Evolutionary conservation across 192 early-diverging fungal species (phyloP), one percentile per base, ranked within the genome.

Genomic region (Chytriomyces sp.): DNA sequence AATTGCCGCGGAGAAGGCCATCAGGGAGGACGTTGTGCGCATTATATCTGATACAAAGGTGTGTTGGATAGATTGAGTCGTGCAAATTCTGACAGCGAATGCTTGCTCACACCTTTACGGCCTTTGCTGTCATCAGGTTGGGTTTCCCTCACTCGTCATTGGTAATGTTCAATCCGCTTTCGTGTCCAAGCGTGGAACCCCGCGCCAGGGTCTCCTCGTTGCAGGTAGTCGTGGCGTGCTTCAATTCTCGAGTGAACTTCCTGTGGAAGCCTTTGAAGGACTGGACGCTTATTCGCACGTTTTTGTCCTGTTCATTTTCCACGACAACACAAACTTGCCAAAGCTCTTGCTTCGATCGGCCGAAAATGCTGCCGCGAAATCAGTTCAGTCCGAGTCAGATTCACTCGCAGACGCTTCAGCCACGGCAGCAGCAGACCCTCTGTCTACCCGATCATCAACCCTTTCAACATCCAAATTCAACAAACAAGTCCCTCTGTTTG

Each of bases 271-370:
- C 1, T 69, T 82, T 18, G 75, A 67, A 20, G 82, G 82, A n/a
- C 59, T 82, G 6, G 47, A 57, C 35, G 75, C 45, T 23, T 82
- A 82, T 44, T 80, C 78, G 13, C 82, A 82, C 50, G 24, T 82
- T 16, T 76, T 69, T 60, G 77, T 82, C 16, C 35, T 59, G 46
- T 82, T 82, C 60, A 24, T 82, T 11, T 82, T 82, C 63, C 82
- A 82, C 65, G 74, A 82, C 59, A 82, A 82, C 68, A 82, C 82
- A 67, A 82, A 82, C 61, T 45, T 82, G 35, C 77, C 79, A 18
- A 82, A 82, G 44, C 50, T 79, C 3, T 45, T 82, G 9, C 18
- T 80, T 7, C n/a, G 69, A 23, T 26, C 77, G 7, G 77, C 69
- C 28, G 67, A 49, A 59, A 53, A 60, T 48, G 69, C 65, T 47